Evolutionary conservation across 768 basidiomycete genomes (phyloP), one percentile per base, ranked within the genome.

Genomic region (Rhizopogon vesiculosus): DNA sequence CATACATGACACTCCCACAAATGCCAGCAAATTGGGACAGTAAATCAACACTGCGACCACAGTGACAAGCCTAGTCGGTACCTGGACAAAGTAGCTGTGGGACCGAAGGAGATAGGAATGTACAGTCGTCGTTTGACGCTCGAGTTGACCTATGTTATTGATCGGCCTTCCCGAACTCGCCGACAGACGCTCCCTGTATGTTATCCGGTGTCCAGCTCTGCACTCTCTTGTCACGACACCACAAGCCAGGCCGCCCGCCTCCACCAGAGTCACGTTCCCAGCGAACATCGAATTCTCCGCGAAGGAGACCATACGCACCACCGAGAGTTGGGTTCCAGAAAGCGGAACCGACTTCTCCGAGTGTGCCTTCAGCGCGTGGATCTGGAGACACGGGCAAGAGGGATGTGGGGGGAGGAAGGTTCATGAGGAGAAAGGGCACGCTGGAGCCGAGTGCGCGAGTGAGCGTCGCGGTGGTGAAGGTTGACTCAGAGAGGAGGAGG

Each of bases 341-440:
- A 3, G 83, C 80, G 5, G 79, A 71, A 10, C 84, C 83, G 7
- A 82, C 60, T 5, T 66, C 64, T 13, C 59, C 56, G 6, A 61
- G 38, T 7, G 58, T 49, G 18, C 42, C 22, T 33, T 52, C 48
- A 15, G 54, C 38, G 3, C 44, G 42, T 19, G 33, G 29, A 38
- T 41, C 42, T 18, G 59, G 58, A 42, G 45, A 28, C 35, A 53
- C 50, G 41, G 64, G 51, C 25, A 8, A 7, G 9, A 22, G 5
- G 4, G 16, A 16, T 9, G n/a, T 3, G 28, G 57, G 54, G 8
- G 78, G 77, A 1, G 93, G 92, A 3, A 97, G 69, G 59, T 95
- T 85, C 2, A 96, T 66, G 12, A 97, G 78, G 54, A 92, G 78
- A 55, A 95, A 80, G 0, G 94, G 94, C 12, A 93, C 78, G 0